Evolutionary conservation across 1,139 yeast genomes (phyloP), one percentile per base, ranked within the genome.

Genomic region (Saccharomycopsis hybrid): DNA sequence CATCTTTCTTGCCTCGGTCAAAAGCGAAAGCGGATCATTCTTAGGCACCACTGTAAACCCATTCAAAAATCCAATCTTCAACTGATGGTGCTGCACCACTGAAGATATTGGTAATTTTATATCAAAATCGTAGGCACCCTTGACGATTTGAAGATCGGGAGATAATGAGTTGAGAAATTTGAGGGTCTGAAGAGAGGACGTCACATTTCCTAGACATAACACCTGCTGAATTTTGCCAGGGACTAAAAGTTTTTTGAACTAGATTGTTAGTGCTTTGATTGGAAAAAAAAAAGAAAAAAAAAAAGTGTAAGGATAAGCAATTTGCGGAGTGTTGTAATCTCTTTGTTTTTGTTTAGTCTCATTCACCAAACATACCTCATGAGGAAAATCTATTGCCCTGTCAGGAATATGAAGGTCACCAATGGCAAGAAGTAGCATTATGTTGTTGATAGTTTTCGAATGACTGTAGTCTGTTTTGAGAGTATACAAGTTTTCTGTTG

Each of bases 361-460:
- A n/a, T n/a, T n/a, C n/a, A n/a, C n/a, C n/a, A n/a, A n/a, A 33
- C 45, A 32, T 56, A 64, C 69, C 55, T 64, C 70, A 5, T 60
- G 58, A 24, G 77, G 75, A 40, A 73, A 59, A 55, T 70, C 90
- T 38, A 78, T 72, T 11, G 94, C 84, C 58, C 97, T 71, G 55
- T 88, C 92, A 0, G 98, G 97, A 33, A 92, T 83, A 64, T 82
- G 88, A 11, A 92, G 72, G 63, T 92, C 97, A 7, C 96, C 96
- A 57, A 90, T 78, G 5, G 95, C 94, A 46, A 92, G 73, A n/a
- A 92, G 77, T 48, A 92, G 72, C 97, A 89, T 89, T n/a, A n/a
- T n/a, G n/a, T n/a, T n/a, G n/a, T 29, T 3, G 13, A 3, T 13
- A 36, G 5, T 13, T 5, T 11, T 5, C 24, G 13, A 36, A 2